phyloP scores from a whole-genome alignment of 768 basidiomycete species.

The Lentinula detonsa region DNA sequence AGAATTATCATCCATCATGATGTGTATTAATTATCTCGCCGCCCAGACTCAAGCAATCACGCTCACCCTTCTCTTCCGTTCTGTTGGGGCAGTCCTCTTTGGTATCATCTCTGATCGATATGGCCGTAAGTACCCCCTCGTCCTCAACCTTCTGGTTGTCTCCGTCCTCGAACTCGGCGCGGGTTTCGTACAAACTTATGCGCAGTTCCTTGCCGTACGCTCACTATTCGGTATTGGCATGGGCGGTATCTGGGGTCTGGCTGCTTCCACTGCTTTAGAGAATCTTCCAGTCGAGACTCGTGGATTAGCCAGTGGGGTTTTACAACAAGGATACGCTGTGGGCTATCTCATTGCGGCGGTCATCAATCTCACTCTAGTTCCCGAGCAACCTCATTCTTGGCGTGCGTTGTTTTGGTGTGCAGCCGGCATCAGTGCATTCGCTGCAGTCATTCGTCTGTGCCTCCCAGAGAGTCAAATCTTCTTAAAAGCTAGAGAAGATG shows the following conservation, averaged over 20 bases:
- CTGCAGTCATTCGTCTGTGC: slow-evolving; percentile 58
- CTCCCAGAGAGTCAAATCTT: slow-evolving; percentile 81
- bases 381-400: slow-evolving; percentile 44
- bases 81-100: slow-evolving; percentile 75
- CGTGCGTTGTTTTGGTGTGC: slow-evolving; percentile 79
- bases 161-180: slow-evolving; percentile 70
- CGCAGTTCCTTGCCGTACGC: slow-evolving; percentile 75
- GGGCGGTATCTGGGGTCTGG: slow-evolving; percentile 88
- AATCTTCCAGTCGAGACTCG: slow-evolving; percentile 84
- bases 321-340: slow-evolving; percentile 87
- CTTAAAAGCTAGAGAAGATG: slow-evolving; percentile 53
- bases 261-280: slow-evolving; percentile 79
- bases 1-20: too few relatives aligned
- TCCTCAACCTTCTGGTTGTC: slow-evolving; percentile 68
- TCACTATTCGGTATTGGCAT: slow-evolving; percentile 83
- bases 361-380: slow-evolving; percentile 67
- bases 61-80: slow-evolving; percentile 85
- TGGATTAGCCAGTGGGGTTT: slow-evolving; percentile 79
- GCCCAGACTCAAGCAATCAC: slow-evolving; percentile 51
- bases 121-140: slow-evolving; percentile 92
- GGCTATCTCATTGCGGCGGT: slow-evolving; percentile 82
- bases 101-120: slow-evolving; percentile 78
- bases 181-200: slow-evolving; percentile 74
- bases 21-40: background rate
- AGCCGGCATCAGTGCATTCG: slow-evolving; percentile 60